Percentiles rank a stretch among this genome's conserved stretches.
These are phyloP conservation scores for Kentomonas sorsogonicus DNA, from an alignment of 208 protist species.

Conservation along the genomic window DNA sequence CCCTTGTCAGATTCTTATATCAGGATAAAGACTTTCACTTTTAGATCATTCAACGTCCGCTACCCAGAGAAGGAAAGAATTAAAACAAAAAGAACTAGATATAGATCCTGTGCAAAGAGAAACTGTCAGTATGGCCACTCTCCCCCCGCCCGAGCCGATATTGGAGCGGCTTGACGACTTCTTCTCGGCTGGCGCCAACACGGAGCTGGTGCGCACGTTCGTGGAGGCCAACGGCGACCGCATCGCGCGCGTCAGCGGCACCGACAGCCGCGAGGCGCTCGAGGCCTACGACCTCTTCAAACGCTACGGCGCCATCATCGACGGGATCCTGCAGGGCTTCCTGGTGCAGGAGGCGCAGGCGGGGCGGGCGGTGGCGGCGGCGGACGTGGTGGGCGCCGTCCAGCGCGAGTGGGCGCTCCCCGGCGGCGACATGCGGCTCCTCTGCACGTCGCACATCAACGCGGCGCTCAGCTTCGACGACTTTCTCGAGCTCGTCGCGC, in stretches of 20 bases:
- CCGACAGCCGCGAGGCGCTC: slow-evolving; percentile 40
- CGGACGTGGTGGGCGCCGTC: slow-evolving; percentile 37
- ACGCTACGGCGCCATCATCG: slow-evolving; percentile 45
- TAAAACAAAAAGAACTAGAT: no score
- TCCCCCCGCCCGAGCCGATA: slow-evolving; percentile 10
- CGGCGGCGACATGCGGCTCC: slow-evolving; percentile 26
- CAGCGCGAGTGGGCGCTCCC: slow-evolving; percentile 40
- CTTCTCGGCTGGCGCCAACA: slow-evolving; percentile 58
- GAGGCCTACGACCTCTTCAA: slow-evolving; percentile 53
- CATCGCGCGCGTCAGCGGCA: slow-evolving; percentile 10
- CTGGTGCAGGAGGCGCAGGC: slow-evolving; percentile 13
- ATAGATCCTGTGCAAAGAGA: no score
- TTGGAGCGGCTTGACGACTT: slow-evolving; percentile 59
- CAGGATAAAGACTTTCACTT: background rate
- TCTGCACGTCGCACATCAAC: slow-evolving; percentile 69
- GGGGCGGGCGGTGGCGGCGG: slow-evolving; percentile 11
- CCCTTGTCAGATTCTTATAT: background rate
- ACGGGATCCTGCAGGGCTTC: slow-evolving; percentile 49
- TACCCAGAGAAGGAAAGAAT: no score
- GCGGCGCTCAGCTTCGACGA: slow-evolving; percentile 63
- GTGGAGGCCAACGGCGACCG: slow-evolving; percentile 19
- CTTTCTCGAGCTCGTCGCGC: slow-evolving; percentile 58
- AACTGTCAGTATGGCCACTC: no score
- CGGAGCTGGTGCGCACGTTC: slow-evolving; percentile 54
- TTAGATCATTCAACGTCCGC: background rate